A percentile compares a stretch with the other conserved stretches of the same genome.
Conservation (phyloP, 495 filamentous ascomycete species). For the Penicillium verhagenii region DNA sequence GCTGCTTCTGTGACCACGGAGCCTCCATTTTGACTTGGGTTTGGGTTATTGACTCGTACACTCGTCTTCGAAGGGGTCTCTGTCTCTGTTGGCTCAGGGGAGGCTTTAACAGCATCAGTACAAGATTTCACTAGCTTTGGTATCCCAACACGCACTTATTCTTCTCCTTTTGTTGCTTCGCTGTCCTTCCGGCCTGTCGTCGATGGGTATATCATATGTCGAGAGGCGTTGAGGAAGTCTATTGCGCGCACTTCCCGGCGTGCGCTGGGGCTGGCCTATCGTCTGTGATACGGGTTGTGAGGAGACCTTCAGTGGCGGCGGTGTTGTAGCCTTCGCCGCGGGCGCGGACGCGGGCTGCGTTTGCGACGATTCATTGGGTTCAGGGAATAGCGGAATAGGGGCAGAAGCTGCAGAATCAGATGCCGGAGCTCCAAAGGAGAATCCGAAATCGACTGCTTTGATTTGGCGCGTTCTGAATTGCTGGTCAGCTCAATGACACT, state of each 20-base stretch:
- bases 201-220: constrained; percentile 27
- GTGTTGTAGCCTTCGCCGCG: constrained; percentile 7
- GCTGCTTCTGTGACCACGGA: background rate
- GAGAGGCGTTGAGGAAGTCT: constrained; percentile 23
- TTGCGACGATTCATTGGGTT: constrained; percentile 18
- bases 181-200: constrained; percentile 13
- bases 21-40: constrained; percentile 10
- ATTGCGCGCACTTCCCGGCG: constrained; percentile 28
- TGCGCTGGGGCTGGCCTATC: constrained; percentile 9
- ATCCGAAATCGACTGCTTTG: constrained; percentile 50
- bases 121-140: background rate
- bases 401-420: constrained; percentile 10
- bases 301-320: constrained; percentile 4
- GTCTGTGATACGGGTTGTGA: constrained; percentile 13
- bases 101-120: constrained; percentile 16
- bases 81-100: constrained; percentile 6
- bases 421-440: constrained; percentile 41
- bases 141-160: constrained; percentile 15
- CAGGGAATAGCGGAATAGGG: constrained; percentile 18
- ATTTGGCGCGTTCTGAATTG: constrained; percentile 43
- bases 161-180: constrained; percentile 25
- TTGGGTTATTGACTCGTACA: background rate
- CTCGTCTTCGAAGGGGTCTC: constrained; percentile 5
- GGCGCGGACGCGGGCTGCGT: constrained; percentile 9
- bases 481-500: constrained; percentile 20